phyloP scores from a whole-genome alignment of 345 rosid species.

The Pelargonium nanum region DNA sequence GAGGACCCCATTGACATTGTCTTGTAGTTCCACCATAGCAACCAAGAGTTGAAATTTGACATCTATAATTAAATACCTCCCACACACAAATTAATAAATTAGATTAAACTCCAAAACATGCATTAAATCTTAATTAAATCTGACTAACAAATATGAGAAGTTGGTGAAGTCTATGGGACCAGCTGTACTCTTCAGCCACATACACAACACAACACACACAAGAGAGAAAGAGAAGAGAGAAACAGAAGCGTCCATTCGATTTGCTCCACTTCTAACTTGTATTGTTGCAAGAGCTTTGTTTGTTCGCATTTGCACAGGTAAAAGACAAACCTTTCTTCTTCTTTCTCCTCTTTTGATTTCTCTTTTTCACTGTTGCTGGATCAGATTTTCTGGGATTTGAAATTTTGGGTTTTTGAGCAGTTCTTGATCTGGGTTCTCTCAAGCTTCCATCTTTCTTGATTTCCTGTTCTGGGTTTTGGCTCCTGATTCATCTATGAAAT shows the following conservation, averaged over 20 bases:
- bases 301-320: slow-evolving; percentile 17
- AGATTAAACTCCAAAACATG: not conserved
- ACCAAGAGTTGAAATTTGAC: not conserved
- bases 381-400: slow-evolving; percentile 18
- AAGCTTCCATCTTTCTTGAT: not conserved
- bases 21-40: not conserved
- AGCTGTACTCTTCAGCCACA: not conserved
- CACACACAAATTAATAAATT: not conserved
- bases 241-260: slow-evolving; percentile 1
- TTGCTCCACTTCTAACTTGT: not conserved
- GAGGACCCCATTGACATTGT: not conserved
- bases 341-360: not conserved
- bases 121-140: not conserved
- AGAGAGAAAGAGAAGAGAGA: slow-evolving; percentile 6
- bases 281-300: slow-evolving; percentile 2
- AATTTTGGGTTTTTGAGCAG: slow-evolving; percentile 2
- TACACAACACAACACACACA: not conserved
- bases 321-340: not conserved
- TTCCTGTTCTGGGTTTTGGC: not conserved
- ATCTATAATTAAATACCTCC: not conserved
- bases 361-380: slow-evolving; percentile 5
- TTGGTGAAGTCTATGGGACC: slow-evolving; percentile 10
- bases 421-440: slow-evolving; percentile 15
- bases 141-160: slow-evolving; percentile 2
- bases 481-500: slow-evolving; percentile 16